Percentiles rank a stretch among this genome's conserved stretches.
phyloP scores from a whole-genome alignment of 139 green algal species.

The Chloropicon primus region DNA sequence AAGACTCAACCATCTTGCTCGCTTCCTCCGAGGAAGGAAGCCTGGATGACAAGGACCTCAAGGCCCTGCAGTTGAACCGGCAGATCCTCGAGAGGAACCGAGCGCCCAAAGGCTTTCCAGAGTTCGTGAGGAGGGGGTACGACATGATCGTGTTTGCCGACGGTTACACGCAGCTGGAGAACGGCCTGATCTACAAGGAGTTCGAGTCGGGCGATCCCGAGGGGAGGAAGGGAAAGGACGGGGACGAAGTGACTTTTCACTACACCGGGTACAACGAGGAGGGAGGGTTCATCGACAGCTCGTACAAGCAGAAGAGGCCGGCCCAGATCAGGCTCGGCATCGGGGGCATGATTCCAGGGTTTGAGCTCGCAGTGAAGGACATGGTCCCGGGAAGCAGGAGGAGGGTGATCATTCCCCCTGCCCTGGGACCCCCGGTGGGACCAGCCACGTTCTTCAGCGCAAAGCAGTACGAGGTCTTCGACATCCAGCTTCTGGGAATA shows the following conservation, averaged over 20 bases:
- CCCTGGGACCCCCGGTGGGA: conserved; percentile 87
- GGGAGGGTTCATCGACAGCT: conserved; percentile 72
- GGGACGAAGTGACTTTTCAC: conserved; percentile 71
- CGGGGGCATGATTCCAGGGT: conserved; percentile 91
- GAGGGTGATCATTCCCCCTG: conserved; percentile 82
- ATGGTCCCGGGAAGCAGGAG: conserved; percentile 78
- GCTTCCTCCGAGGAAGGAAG: neutral
- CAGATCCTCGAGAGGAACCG: conserved; percentile 73
- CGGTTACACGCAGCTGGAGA: neutral
- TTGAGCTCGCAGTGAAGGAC: conserved; percentile 79
- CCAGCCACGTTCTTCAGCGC: conserved; percentile 95
- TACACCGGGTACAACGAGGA: conserved; percentile 97
- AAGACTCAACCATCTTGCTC: neutral
- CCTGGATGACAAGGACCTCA: neutral
- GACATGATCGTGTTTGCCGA: conserved; percentile 53
- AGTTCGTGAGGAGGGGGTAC: conserved; percentile 78
- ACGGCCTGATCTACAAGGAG: conserved; percentile 64
- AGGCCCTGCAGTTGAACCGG: conserved; percentile 63
- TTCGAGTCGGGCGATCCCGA: conserved; percentile 41
- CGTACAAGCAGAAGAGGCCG: conserved; percentile 62
- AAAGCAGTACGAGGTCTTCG: conserved; percentile 99
- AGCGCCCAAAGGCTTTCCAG: conserved; percentile 59
- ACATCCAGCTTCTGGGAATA: conserved; percentile 73
- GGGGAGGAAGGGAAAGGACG: conserved; percentile 38
- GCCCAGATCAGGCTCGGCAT: conserved; percentile 76